Conservation (phyloP, 2,329 filamentous ascomycete species). For the Penicillium sclerotigenum region DNA sequence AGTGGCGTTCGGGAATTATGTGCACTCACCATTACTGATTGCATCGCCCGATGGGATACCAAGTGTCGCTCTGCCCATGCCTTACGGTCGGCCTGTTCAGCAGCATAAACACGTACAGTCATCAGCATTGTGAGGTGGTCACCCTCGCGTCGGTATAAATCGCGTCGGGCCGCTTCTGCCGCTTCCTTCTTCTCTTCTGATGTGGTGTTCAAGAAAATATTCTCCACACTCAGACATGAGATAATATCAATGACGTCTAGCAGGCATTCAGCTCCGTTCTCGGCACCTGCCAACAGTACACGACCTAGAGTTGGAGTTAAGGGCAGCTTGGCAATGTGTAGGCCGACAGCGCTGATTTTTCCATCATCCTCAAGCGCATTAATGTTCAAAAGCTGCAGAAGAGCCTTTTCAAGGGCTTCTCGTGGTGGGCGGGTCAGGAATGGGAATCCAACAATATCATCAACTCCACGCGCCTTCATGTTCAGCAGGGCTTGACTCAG, state of each 20-base stretch:
- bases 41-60: slow-evolving; percentile 63
- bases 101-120: slow-evolving; percentile 58
- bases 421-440: slow-evolving; percentile 77
- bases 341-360: slow-evolving; percentile 68
- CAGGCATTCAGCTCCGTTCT: slow-evolving; percentile 68
- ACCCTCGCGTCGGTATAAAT: slow-evolving; percentile 59
- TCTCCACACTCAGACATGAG: slow-evolving; percentile 62
- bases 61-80: slow-evolving; percentile 59
- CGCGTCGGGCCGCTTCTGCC: slow-evolving; percentile 53
- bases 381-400: slow-evolving; percentile 75
- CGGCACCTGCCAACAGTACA: slow-evolving; percentile 75
- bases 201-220: slow-evolving; percentile 58
- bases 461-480: slow-evolving; percentile 87
- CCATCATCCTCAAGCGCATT: slow-evolving; percentile 71
- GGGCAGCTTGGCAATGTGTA: slow-evolving; percentile 77
- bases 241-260: slow-evolving; percentile 83
- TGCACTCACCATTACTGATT: slow-evolving; percentile 55
- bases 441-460: slow-evolving; percentile 77
- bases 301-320: slow-evolving; percentile 76
- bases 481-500: slow-evolving; percentile 80
- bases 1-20: not conserved
- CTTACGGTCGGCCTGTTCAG: slow-evolving; percentile 57
- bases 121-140: slow-evolving; percentile 63
- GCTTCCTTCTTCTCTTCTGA: slow-evolving; percentile 60
- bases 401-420: slow-evolving; percentile 75